Conservation (phyloP, 345 rosid genomes). For the Melaleuca alternifolia region DNA sequence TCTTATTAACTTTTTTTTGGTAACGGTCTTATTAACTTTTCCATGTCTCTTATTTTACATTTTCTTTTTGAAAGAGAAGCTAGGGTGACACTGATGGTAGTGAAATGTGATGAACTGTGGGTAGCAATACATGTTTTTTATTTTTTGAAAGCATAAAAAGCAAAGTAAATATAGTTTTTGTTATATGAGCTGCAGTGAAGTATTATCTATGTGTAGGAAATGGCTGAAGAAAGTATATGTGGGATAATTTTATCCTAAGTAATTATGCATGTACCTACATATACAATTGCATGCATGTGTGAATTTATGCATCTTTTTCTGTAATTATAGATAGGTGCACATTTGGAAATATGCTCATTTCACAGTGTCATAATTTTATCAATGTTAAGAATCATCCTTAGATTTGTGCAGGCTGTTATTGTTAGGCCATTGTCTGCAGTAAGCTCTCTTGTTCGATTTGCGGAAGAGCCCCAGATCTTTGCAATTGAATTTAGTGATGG, state of each 20-base stretch:
- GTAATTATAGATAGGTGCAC: not conserved
- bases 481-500: constrained; percentile 95
- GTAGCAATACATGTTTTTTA: not conserved
- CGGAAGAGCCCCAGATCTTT: constrained; percentile 99
- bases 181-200: not conserved
- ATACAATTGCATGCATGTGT: not conserved
- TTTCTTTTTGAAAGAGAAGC: not conserved
- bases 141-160: not conserved
- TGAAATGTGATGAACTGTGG: not conserved
- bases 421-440: constrained; percentile 89
- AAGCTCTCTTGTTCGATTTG: constrained; percentile 83
- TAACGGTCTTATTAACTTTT: constrained; percentile 10
- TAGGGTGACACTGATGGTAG: not conserved
- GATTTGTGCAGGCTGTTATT: constrained; percentile 97
- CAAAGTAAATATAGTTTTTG: not conserved
- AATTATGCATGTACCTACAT: not conserved
- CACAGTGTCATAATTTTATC: not conserved
- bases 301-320: not conserved
- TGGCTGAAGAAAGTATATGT: not conserved
- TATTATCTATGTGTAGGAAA: not conserved
- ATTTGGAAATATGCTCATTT: not conserved
- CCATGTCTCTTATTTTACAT: not conserved
- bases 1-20: constrained; percentile 9
- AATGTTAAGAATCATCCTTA: constrained; percentile 68
- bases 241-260: not conserved